Evolutionary conservation across 768 basidiomycete species (phyloP).

Genomic region (Tricholoma matsutake): DNA sequence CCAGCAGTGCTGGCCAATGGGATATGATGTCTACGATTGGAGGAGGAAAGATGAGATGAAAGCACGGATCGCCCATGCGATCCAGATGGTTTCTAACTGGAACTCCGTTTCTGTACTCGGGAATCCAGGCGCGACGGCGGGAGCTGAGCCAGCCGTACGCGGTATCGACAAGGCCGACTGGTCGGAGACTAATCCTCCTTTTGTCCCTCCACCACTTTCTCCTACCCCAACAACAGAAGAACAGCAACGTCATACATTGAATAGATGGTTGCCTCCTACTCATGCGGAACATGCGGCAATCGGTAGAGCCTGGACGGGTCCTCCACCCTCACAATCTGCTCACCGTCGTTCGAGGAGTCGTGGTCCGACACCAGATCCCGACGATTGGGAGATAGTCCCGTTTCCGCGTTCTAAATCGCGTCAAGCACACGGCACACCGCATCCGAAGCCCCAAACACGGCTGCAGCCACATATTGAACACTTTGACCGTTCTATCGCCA

Average conservation of each 20-base stretch:
- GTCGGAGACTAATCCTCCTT: neutral
- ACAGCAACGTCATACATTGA: neutral
- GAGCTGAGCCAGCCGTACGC: neutral
- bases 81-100: slow-evolving; percentile 33
- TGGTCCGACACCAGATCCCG: neutral
- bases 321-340: neutral
- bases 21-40: slow-evolving; percentile 47
- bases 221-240: neutral
- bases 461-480: neutral
- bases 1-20: slow-evolving; percentile 61
- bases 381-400: neutral
- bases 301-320: neutral
- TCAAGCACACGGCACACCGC: neutral
- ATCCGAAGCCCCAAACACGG: neutral
- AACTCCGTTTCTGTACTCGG: slow-evolving; percentile 3
- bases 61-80: slow-evolving; percentile 52
- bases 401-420: neutral
- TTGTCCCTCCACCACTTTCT: neutral
- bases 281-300: neutral
- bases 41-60: slow-evolving; percentile 43
- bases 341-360: neutral
- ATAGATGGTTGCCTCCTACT: neutral
- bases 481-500: slow-evolving; percentile 1
- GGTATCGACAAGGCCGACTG: neutral
- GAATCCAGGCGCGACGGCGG: slow-evolving; percentile 1